These are phyloP conservation scores for Pezicula rhizophila DNA, from an alignment of 2,329 filamentous ascomycete genomes.

Conservation along the genomic window DNA sequence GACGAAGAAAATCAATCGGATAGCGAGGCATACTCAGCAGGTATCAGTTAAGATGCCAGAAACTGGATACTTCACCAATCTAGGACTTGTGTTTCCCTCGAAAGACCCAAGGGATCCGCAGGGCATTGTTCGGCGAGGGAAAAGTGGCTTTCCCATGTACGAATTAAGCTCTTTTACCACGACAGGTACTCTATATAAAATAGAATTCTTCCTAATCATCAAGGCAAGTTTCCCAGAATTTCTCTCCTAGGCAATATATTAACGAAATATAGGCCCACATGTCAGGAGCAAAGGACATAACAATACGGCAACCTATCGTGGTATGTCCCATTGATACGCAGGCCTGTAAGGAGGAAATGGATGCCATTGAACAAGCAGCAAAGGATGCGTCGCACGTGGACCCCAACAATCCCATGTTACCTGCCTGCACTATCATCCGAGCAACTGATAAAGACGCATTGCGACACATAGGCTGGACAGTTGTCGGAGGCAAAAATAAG, in stretches of 20 bases:
- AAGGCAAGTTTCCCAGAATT: slow-evolving; percentile 56
- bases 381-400: slow-evolving; percentile 87
- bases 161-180: slow-evolving; percentile 89
- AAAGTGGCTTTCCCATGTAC: slow-evolving; percentile 83
- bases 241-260: slow-evolving; percentile 3
- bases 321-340: slow-evolving; percentile 94
- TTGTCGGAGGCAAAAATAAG: slow-evolving; percentile 80
- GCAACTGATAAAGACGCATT: slow-evolving; percentile 61
- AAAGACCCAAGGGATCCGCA: slow-evolving; percentile 84
- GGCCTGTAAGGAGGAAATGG: slow-evolving; percentile 97
- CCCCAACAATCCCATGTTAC: slow-evolving; percentile 87
- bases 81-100: slow-evolving; percentile 83
- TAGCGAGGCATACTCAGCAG: slow-evolving; percentile 76
- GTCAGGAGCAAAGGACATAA: slow-evolving; percentile 81
- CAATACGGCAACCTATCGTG: slow-evolving; percentile 84
- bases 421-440: slow-evolving; percentile 74
- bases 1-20: slow-evolving; percentile 78
- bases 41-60: slow-evolving; percentile 84
- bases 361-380: slow-evolving; percentile 91
- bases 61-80: slow-evolving; percentile 85
- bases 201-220: slow-evolving; percentile 92
- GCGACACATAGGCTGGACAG: slow-evolving; percentile 60
- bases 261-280: slow-evolving; percentile 64
- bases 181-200: slow-evolving; percentile 90
- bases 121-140: slow-evolving; percentile 78